Percentiles rank a stretch among this genome's conserved stretches.
These are phyloP conservation scores for Waltergamsia citrina DNA, from an alignment of 2,329 filamentous ascomycete genomes.

Conservation along the genomic window DNA sequence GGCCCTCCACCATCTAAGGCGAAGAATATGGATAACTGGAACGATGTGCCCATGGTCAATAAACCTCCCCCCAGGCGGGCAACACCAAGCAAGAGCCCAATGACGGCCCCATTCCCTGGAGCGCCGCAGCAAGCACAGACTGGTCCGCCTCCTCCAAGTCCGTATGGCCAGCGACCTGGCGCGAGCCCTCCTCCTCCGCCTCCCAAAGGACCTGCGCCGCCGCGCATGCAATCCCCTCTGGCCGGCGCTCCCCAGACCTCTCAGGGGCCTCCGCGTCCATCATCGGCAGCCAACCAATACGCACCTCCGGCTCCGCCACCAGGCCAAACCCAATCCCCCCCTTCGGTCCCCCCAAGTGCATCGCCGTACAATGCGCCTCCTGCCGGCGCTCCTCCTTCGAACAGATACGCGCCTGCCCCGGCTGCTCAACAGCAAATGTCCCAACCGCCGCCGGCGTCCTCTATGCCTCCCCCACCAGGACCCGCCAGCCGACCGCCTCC, in stretches of 20 bases:
- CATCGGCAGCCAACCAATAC: slow-evolving; percentile 52
- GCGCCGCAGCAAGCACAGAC: slow-evolving; percentile 42
- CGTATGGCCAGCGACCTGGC: slow-evolving; percentile 51
- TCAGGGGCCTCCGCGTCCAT: slow-evolving; percentile 47
- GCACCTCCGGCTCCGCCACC: slow-evolving; percentile 46
- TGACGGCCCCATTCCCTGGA: slow-evolving; percentile 67
- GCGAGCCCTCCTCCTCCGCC: slow-evolving; percentile 72
- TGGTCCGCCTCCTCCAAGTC: slow-evolving; percentile 48
- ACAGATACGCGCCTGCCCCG: slow-evolving; percentile 65
- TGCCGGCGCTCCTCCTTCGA: slow-evolving; percentile 56
- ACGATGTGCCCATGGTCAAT: slow-evolving; percentile 82
- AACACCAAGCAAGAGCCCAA: slow-evolving; percentile 62
- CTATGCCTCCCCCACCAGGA: slow-evolving; percentile 29
- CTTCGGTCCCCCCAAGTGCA: slow-evolving; percentile 60
- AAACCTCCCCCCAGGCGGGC: slow-evolving; percentile 63
- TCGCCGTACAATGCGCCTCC: slow-evolving; percentile 85
- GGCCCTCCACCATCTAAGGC: slow-evolving; percentile 62
- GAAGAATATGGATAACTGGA: slow-evolving; percentile 77
- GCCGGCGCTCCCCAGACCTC: slow-evolving; percentile 42
- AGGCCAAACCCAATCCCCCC: slow-evolving; percentile 49
- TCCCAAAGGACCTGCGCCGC: slow-evolving; percentile 66
- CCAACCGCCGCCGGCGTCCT: slow-evolving; percentile 27
- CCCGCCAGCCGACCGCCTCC: slow-evolving; percentile 34
- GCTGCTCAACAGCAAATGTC: slow-evolving; percentile 40
- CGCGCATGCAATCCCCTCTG: slow-evolving; percentile 65